Evolutionary conservation across 768 basidiomycete species (phyloP), one percentile per base, ranked within the genome.

Genomic region (Amanita exitialis): DNA sequence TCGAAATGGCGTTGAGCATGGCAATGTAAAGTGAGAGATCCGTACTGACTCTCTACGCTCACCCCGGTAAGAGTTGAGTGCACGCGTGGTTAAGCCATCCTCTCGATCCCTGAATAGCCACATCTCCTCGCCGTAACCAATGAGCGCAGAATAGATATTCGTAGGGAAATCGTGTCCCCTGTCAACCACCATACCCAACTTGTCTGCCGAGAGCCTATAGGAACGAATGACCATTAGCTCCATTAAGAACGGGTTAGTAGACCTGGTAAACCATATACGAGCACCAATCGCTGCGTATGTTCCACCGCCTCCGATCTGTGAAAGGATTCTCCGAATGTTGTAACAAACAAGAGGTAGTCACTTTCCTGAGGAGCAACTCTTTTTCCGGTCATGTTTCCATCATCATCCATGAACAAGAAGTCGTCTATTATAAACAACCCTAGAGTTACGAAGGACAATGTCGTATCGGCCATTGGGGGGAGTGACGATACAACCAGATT

Each of bases 351-450:
- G 8, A 43, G 25, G 9, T 36, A 25, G 49, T 52, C 21, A 34
- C 73, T 68, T 69, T 63, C 80, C 74, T 85, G 78, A 21, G 78
- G 66, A 38, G 70, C 64, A 21, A 73, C 61, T 23, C 65, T 64
- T 57, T 64, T 69, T 9, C 68, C 75, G 20, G 73, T 80, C 1
- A 76, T 72, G 2, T 65, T 64, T 3, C 85, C 86, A 41, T 76
- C 61, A 28, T 75, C 73, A 53, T 84, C 78, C 44, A 68, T 58
- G 59, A 80, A 85, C 3, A 75, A 71, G 58, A 92, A 87, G 54
- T 83, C 75, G 64, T 96, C 92, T 58, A 94, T 77, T 59, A 96
- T 93, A 69, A 94, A 94, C 79, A 92, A 80, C 6, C 91, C 92
- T 23, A 92, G 70, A n/a, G 83, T 80, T 16, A 77, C 79, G 43